Base-by-base conservation (phyloP, 805 yeast species). In the Candida arabinofermentans region DNA sequence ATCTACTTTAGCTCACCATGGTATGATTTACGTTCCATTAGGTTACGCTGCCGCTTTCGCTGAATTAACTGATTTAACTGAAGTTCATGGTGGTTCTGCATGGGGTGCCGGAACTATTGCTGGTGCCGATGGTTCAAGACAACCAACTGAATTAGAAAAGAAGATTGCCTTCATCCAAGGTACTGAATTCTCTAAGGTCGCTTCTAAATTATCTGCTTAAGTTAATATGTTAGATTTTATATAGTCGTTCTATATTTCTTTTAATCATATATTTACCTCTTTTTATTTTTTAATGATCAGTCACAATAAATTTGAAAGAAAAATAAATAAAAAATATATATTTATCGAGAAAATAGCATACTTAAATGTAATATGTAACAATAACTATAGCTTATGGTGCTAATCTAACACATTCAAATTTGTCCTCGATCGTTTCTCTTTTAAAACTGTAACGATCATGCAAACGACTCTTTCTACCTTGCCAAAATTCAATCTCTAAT, bases 401-500 rank as follows among this genome's bases (percentile, higher is more conserved):
- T 31, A 88, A 66, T 64, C 96, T 77, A 29, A 70, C 65, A 24
- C 83, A 54, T 37, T 71, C 64, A 95, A 95, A 90, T 24, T 70
- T 65, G 12, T 66, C 70, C 14, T 67, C 74, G 12, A 49, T 51
- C 8, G 60, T 50, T 19, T 75, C 77, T 60, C 95, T 72, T 46
- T 75, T 73, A 64, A 74, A 90, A 12, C 81, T 77, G 38, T 90
- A 70, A 53, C 99, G 77, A 63, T 93, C 99, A 62, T 93, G 99
- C 39, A 91, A 70, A 61, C 99, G 77, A 57, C 86, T 83, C 45
- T 75, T 72, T 49, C 99, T 79, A 14, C 99, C 99, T 67, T 93
- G 99, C 97, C 98, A 93, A 59, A 91, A 93, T 66, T 93, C 99
- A 50, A 91, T 75, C 58, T 88, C 96, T 35, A 86, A 66, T 5